phyloP scores from a whole-genome alignment of 139 green algal species.

The Chlamydomonas asymmetrica region DNA sequence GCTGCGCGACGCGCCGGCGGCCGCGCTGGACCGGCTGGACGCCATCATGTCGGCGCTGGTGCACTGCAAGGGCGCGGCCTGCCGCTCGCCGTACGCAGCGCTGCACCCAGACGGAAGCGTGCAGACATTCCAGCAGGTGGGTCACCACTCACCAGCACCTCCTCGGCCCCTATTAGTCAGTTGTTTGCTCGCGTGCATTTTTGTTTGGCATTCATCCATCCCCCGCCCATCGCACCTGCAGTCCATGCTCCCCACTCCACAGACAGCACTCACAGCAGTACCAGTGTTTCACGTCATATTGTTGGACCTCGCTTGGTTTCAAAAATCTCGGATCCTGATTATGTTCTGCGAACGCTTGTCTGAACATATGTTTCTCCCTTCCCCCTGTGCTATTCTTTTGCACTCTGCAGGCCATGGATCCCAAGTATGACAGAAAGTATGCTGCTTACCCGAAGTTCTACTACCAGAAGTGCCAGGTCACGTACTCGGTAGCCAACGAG shows the following conservation, averaged over 20 bases:
- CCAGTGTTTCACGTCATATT: not conserved
- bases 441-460: not conserved
- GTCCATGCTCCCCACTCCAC: not conserved
- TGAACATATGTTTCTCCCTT: not conserved
- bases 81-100: constrained; percentile 9
- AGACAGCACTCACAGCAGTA: not conserved
- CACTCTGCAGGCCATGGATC: not conserved
- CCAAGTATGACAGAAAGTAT: not conserved
- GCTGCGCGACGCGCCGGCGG: not conserved
- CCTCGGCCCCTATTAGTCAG: no score
- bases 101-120: constrained; percentile 6
- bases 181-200: not conserved
- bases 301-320: not conserved
- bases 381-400: not conserved
- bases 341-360: not conserved
- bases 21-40: constrained; percentile 3
- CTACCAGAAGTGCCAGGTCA: not conserved
- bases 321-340: not conserved
- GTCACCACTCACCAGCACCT: no score
- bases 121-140: not conserved
- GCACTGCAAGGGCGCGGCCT: constrained; percentile 9
- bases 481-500: not conserved
- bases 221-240: no score
- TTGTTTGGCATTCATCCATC: not conserved
- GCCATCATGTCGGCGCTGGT: constrained; percentile 5